Conservation (phyloP, 2,329 filamentous ascomycete genomes). For the Penicillium occitanis region DNA sequence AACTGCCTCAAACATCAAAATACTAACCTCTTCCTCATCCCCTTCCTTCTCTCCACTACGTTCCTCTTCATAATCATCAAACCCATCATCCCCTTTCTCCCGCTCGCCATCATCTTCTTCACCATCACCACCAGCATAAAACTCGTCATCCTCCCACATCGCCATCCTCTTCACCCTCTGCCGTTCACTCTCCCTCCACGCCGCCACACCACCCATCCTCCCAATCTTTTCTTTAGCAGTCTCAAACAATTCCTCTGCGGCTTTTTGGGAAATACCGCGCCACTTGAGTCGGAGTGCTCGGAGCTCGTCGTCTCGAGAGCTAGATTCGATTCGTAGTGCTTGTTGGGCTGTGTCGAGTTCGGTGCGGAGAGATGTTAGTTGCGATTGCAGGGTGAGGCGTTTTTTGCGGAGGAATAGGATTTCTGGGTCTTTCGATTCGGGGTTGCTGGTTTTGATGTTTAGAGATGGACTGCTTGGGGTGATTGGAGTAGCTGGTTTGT, state of each 20-base stretch:
- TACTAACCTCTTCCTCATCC: slow-evolving; percentile 29
- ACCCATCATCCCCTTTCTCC: slow-evolving; percentile 23
- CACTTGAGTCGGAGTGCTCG: slow-evolving; percentile 59
- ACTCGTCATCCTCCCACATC: slow-evolving; percentile 35
- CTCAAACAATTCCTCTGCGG: slow-evolving; percentile 67
- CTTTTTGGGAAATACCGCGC: slow-evolving; percentile 59
- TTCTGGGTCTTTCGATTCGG: slow-evolving; percentile 27
- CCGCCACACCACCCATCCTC: slow-evolving; percentile 62
- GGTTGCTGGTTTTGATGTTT: background rate
- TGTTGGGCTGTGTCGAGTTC: slow-evolving; percentile 55
- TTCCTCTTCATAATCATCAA: slow-evolving; percentile 36
- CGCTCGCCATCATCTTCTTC: slow-evolving; percentile 33
- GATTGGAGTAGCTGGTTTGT: background rate
- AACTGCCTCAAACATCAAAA: background rate
- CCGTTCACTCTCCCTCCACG: slow-evolving; percentile 54
- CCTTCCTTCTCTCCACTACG: slow-evolving; percentile 25
- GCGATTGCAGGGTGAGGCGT: slow-evolving; percentile 34
- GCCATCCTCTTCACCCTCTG: slow-evolving; percentile 45
- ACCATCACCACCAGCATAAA: background rate
- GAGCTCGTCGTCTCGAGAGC: slow-evolving; percentile 55
- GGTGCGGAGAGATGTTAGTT: slow-evolving; percentile 33
- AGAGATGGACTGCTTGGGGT: background rate
- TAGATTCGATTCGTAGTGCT: slow-evolving; percentile 52
- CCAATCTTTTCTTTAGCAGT: slow-evolving; percentile 60
- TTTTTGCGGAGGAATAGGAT: slow-evolving; percentile 38